A percentile compares a stretch with the other conserved stretches of the same genome.
Conservation (phyloP, 805 yeast genomes). For the Metschnikowia lachancei region DNA sequence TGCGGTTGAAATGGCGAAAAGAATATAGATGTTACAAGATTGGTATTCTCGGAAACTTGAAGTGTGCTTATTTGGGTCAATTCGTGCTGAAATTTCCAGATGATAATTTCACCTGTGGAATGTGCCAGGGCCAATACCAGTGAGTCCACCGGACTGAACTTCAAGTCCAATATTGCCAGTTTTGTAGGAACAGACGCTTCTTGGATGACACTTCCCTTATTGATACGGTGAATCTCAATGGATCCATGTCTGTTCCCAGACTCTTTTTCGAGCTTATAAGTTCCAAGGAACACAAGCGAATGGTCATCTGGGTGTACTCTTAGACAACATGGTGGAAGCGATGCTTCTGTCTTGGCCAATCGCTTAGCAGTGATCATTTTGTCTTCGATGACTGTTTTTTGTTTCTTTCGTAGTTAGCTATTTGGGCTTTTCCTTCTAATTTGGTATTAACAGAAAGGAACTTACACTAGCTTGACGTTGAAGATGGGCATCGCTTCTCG, state of each 20-base stretch:
- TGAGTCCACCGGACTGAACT: conserved; percentile 56
- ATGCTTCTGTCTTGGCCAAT: conserved; percentile 35
- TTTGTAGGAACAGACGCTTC: conserved; percentile 32
- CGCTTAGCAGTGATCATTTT: conserved; percentile 12
- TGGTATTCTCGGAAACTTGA: conserved; percentile 47
- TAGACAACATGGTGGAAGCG: conserved; percentile 82
- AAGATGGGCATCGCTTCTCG: background rate
- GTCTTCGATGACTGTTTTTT: too few species aligned
- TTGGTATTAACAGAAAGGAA: background rate
- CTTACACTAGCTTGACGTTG: background rate
- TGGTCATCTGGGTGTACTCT: conserved; percentile 53
- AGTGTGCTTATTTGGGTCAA: conserved; percentile 19
- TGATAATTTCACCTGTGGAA: conserved; percentile 69
- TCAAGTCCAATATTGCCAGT: conserved; percentile 76
- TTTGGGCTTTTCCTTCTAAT: too few species aligned
- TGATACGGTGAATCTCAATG: conserved; percentile 41
- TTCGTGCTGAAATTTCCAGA: conserved; percentile 50
- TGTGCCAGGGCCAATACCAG: conserved; percentile 60
- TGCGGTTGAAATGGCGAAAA: conserved; percentile 46
- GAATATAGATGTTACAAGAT: conserved; percentile 62
- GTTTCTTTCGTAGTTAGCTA: too few species aligned
- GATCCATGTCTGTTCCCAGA: conserved; percentile 64
- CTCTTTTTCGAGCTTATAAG: conserved; percentile 65
- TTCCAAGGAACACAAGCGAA: conserved; percentile 62
- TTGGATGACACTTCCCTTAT: conserved; percentile 14